Base-by-base conservation (phyloP, 345 rosid species). In the Balakata baccata region DNA sequence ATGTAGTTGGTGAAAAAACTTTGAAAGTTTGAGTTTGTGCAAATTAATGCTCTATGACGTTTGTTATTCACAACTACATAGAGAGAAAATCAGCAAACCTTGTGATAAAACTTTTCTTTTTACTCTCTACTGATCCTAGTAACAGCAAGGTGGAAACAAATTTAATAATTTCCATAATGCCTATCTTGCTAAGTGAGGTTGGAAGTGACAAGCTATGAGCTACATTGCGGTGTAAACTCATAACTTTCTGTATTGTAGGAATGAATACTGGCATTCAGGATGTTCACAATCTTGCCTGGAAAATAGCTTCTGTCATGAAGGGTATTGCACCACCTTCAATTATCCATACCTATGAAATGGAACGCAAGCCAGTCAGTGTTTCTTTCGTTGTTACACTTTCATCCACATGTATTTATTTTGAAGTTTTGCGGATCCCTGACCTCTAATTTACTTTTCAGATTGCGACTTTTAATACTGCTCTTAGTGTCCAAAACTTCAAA, bases 211-310 rank as follows among this genome's bases (percentile, higher is more conserved):
- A n/a, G n/a, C 47, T 47, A 50, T 47, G 25, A 66, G 39, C 38
- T 75, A 23, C 34, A n/a, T 56, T 69, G 18, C 53, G 49, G 53
- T 43, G 38, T 4, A 58, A 58, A 58, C 14, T 6, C 10, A 3
- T 58, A n/a, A 23, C 37, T 8, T 10, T 39, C 41, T 68, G 54
- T 49, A 6, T 50, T 84, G 72, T 82, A 95, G 99, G 97, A 81
- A 92, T 95, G 99, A 95, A 95, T 82, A 89, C 98, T 60, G 99
- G 98, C 66, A 87, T 95, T 73, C 99, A 95, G 85, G 99, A 95
- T 87, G 96, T 85, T 78, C 98, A 91, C 65, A 92, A 95, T 83
- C 92, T 95, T 71, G 98, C 98, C 70, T 94, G 98, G 99, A 95
- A 95, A 83, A 81, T 95, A 77, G 94, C 98, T 69, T 84, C 87